Conservation (phyloP, 306 rosid genomes). For the Cucurbita argyrosperma region DNA sequence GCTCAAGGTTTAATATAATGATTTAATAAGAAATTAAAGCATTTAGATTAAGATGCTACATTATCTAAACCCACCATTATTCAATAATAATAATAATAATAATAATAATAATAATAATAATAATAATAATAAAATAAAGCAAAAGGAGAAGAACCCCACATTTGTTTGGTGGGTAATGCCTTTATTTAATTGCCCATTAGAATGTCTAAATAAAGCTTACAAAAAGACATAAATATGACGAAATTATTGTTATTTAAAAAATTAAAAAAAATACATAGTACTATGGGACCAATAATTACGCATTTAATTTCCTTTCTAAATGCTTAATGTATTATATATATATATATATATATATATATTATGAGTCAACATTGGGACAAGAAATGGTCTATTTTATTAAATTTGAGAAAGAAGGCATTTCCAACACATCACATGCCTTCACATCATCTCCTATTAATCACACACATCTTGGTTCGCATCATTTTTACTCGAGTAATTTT, state of each 20-base stretch:
- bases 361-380: conserved; percentile 26
- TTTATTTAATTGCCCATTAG: conserved; percentile 1
- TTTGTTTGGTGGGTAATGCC: neutral
- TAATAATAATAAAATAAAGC: neutral
- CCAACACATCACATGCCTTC: conserved; percentile 71
- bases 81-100: too few species aligned
- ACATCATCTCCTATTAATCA: neutral
- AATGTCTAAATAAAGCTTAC: conserved; percentile 25
- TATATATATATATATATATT: neutral
- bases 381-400: conserved; percentile 37
- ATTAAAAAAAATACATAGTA: neutral
- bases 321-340: neutral
- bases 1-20: conserved; percentile 36
- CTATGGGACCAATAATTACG: conserved; percentile 10
- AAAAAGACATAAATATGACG: conserved; percentile 25
- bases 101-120: neutral
- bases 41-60: neutral
- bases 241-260: too few species aligned
- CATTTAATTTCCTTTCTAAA: conserved; percentile 4
- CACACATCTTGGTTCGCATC: too few species aligned
- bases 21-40: neutral
- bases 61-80: conserved; percentile 1
- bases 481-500: too few species aligned
- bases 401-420: conserved; percentile 17
- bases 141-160: neutral